Evolutionary conservation across 1,139 yeast genomes (phyloP), one percentile per base, ranked within the genome.

Genomic region (Hyphopichia pseudoburtonii): DNA sequence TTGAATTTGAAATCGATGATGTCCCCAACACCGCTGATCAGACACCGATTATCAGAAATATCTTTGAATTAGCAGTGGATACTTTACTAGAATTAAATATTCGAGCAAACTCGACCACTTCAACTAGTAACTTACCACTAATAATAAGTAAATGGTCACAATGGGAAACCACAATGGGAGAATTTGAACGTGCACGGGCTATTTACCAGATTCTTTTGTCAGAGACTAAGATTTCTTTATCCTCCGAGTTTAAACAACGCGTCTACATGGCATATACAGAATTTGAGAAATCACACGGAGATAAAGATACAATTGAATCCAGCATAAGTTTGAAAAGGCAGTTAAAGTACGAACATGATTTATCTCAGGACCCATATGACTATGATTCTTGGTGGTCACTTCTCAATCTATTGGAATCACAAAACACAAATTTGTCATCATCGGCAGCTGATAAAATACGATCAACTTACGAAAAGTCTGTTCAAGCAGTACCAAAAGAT

Each of bases 321-420:
- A 75, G 80, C 3, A 67, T 84, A 2, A 42, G 73, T 19, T 47
- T 63, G 3, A 83, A 83, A 47, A 63, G 96, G 38, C 71, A 72
- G 41, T 58, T 67, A 8, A 68, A 67, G 37, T 86, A 85, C 51
- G 81, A 81, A 46, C 57, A 65, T 2, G 65, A 62, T 12, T 51
- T 88, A 17, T 48, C 52, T 11, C 50, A 53, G 5, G 69, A 77
- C 40, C 81, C 87, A 0, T 34, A 45, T 1, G 86, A 87, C 57
- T 82, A 79, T 56, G 94, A 85, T 51, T 64, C 80, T 0, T 89
- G 97, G 97, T 88, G 95, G 88, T 57, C 78, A 0, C 81, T 82
- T 47, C 48, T 86, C 2, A 70, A 73, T 16, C 52, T 86, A 17
- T 46, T 79, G 24, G 64, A 62, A 21, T 65, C 67, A 23, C 60